These are phyloP conservation scores for Mycena maculata DNA, from an alignment of 768 basidiomycete genomes.

Conservation along the genomic window DNA sequence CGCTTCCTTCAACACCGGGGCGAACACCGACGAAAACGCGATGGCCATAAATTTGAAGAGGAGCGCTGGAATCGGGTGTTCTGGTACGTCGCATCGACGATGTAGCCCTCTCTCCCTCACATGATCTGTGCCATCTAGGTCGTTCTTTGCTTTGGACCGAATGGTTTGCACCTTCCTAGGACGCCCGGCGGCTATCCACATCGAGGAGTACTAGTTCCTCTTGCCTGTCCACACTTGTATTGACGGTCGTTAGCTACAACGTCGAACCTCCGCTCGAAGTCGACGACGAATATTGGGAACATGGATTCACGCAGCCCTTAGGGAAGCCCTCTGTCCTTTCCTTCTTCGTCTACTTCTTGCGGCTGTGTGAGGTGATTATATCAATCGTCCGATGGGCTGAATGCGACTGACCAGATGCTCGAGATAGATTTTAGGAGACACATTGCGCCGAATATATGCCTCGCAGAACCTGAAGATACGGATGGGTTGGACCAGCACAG, in stretches of 20 bases:
- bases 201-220: slow-evolving; percentile 57
- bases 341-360: slow-evolving; percentile 51
- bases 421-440: slow-evolving; percentile 45
- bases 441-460: slow-evolving; percentile 65
- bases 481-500: slow-evolving; percentile 57
- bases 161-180: slow-evolving; percentile 54
- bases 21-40: slow-evolving; percentile 55
- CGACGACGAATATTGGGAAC: slow-evolving; percentile 68
- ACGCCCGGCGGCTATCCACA: slow-evolving; percentile 62
- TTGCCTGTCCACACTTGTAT: not conserved
- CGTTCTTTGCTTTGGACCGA: slow-evolving; percentile 47
- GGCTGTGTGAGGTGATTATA: slow-evolving; percentile 53
- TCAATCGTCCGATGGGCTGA: not conserved
- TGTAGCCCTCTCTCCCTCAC: not conserved
- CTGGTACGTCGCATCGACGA: slow-evolving; percentile 41
- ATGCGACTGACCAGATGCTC: not conserved
- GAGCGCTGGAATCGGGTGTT: slow-evolving; percentile 63
- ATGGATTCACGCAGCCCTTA: slow-evolving; percentile 60
- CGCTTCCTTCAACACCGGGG: slow-evolving; percentile 66
- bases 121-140: slow-evolving; percentile 38
- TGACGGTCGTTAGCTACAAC: slow-evolving; percentile 55
- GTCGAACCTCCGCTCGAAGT: slow-evolving; percentile 62
- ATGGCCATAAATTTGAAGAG: slow-evolving; percentile 48
- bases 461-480: slow-evolving; percentile 53
- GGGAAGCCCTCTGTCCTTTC: slow-evolving; percentile 50